Base-by-base conservation (phyloP, 202 grass and related monocot species). In the Schoenoplectus tabernaemontani region DNA sequence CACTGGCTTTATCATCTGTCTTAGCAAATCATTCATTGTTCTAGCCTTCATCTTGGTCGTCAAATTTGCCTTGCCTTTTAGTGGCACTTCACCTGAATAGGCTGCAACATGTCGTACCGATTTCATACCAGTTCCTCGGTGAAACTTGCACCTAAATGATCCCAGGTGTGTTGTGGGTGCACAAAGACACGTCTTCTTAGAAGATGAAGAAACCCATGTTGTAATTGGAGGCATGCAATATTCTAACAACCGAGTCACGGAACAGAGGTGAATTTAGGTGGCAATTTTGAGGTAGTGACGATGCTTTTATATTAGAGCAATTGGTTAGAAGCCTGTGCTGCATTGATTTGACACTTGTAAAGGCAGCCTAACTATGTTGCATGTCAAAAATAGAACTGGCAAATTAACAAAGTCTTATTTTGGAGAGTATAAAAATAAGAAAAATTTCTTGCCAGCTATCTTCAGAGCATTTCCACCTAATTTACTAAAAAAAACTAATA, bases 131-230 rank as follows among this genome's bases (percentile, higher is more conserved):
- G 54, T 41, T 42, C 54, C 75, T 78, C 90, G 78, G 68, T 93
- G 87, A 30, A 93, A 38, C 83, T 84, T 90, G 72, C 87, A 92
- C 53, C 87, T 53, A 82, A 92, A 89, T 41, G 90, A 92, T 15
- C 86, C 87, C 43, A 82, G 84, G 16, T 89, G 87, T 54, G 87
- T 83, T 50, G 90, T 92, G 59, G 84, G 84, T 59, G 90, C 84
- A 83, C 90, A 89, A 38, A 89, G 81, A 78, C 87, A 91, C 53
- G 85, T 84, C 83, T 39, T 87, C 54, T 59, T 78, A 22, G 57
- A 0, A 15, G 12, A 78, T 42, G 75, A 76, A 24, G 71, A 4
- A 58, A 59, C 54, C 75, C 75, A 78, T 78, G 19, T 56, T 34
- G n/a, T 26, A 56, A 54, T 5, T 57, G 24, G 47, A 76, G 30